Percentiles rank a stretch among this genome's conserved stretches.
These are phyloP conservation scores for Cymbopogon citratus DNA, from an alignment of 176 grass and related monocot genomes.

Conservation along the genomic window DNA sequence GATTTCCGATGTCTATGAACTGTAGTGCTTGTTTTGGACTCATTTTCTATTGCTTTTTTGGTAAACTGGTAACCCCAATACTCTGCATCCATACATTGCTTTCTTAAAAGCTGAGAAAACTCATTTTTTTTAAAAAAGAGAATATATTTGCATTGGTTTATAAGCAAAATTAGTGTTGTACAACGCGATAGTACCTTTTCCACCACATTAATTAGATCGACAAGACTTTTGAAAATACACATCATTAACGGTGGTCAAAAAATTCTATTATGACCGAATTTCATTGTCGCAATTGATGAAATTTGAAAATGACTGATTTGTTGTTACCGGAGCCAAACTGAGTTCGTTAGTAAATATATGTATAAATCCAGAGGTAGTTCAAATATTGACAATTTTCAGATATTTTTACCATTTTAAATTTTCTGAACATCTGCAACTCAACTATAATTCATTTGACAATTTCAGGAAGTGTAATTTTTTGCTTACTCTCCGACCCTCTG, in stretches of 20 bases:
- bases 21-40: too few species aligned
- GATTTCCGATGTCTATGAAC: too few species aligned
- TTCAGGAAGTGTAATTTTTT: neutral
- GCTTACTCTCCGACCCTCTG: neutral
- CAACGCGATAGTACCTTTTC: neutral
- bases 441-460: too few species aligned
- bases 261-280: neutral
- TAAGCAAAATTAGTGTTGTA: too few species aligned
- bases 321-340: neutral
- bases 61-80: too few species aligned
- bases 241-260: neutral
- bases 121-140: too few species aligned
- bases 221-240: conserved; percentile 21
- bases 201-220: neutral
- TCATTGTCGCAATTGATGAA: neutral
- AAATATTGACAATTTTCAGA: neutral
- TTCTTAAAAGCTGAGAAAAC: too few species aligned
- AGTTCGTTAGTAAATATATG: neutral
- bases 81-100: too few species aligned
- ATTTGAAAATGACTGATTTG: neutral
- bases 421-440: too few species aligned
- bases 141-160: too few species aligned
- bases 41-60: too few species aligned
- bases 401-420: neutral
- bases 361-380: neutral